phyloP scores from a whole-genome alignment of 495 filamentous ascomycete species.

The Hypoxylon subgilvum region DNA sequence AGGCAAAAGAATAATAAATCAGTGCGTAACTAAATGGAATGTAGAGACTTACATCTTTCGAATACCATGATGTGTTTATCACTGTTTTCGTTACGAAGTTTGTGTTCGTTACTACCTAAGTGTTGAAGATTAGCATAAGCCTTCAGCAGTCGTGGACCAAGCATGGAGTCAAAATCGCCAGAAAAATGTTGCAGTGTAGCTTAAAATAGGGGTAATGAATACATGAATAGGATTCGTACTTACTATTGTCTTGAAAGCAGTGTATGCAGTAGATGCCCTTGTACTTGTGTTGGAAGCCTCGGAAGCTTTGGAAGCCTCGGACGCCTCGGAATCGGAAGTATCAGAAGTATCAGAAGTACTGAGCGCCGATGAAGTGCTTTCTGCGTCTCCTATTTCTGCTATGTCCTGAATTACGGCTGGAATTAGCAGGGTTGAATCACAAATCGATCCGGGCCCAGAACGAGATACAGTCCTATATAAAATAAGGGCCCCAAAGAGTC shows the following conservation, averaged over 20 bases:
- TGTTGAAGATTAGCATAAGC: background rate
- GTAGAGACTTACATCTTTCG: constrained; percentile 5
- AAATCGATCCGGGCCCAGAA: background rate
- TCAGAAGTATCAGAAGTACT: constrained; percentile 4
- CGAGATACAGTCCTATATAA: too few relatives aligned
- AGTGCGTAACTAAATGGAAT: too few relatives aligned
- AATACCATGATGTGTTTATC: constrained; percentile 8
- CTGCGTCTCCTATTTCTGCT: too few relatives aligned
- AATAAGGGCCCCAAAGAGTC: too few relatives aligned
- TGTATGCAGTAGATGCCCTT: constrained; percentile 10
- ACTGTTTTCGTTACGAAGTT: constrained; percentile 19
- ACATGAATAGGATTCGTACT: constrained; percentile 5
- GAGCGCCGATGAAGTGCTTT: background rate
- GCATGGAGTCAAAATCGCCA: background rate
- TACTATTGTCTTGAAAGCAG: constrained; percentile 14
- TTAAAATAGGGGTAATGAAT: background rate
- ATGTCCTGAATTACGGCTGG: constrained; percentile 17
- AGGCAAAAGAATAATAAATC: too few relatives aligned
- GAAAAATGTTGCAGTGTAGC: background rate
- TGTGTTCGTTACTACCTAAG: constrained; percentile 18
- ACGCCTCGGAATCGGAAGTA: too few relatives aligned
- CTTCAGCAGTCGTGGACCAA: too few relatives aligned
- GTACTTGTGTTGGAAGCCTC: too few relatives aligned
- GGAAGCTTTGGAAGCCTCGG: too few relatives aligned
- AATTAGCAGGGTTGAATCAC: constrained; percentile 3